phyloP scores from a whole-genome alignment of 2,329 filamentous ascomycete species.

The Exophiala aquamarina region DNA sequence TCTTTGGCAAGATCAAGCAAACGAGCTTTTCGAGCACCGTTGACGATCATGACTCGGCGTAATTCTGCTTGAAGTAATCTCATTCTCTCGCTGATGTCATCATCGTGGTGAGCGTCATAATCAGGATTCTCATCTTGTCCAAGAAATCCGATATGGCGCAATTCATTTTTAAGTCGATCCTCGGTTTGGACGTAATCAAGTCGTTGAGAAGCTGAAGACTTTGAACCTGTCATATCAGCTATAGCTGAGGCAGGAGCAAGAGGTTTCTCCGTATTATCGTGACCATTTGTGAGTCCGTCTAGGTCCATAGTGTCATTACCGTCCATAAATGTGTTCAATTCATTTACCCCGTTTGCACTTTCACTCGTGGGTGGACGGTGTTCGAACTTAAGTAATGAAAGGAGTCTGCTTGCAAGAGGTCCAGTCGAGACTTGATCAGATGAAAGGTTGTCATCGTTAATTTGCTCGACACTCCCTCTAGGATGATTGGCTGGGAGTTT shows the following conservation, averaged over 20 bases:
- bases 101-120: slow-evolving; percentile 87
- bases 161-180: slow-evolving; percentile 85
- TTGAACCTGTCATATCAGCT: slow-evolving; percentile 67
- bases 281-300: slow-evolving; percentile 36
- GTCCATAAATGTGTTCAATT: slow-evolving; percentile 46
- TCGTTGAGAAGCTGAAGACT: slow-evolving; percentile 70
- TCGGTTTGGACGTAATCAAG: slow-evolving; percentile 86
- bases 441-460: slow-evolving; percentile 83
- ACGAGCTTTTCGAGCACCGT: slow-evolving; percentile 85
- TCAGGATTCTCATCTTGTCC: slow-evolving; percentile 69
- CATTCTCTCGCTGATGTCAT: slow-evolving; percentile 87
- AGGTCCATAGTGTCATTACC: slow-evolving; percentile 49
- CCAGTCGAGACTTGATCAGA: slow-evolving; percentile 87
- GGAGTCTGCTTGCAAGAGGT: slow-evolving; percentile 77
- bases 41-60: slow-evolving; percentile 78
- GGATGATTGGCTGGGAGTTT: slow-evolving; percentile 76
- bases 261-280: slow-evolving; percentile 49
- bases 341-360: slow-evolving; percentile 55
- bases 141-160: slow-evolving; percentile 86
- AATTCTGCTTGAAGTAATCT: slow-evolving; percentile 81
- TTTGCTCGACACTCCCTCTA: slow-evolving; percentile 79
- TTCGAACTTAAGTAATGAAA: slow-evolving; percentile 80
- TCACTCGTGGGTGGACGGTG: slow-evolving; percentile 53
- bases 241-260: slow-evolving; percentile 74
- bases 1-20: slow-evolving; percentile 86